Conservation (phyloP, 257 asterid species). For the Agastache rugosa region DNA sequence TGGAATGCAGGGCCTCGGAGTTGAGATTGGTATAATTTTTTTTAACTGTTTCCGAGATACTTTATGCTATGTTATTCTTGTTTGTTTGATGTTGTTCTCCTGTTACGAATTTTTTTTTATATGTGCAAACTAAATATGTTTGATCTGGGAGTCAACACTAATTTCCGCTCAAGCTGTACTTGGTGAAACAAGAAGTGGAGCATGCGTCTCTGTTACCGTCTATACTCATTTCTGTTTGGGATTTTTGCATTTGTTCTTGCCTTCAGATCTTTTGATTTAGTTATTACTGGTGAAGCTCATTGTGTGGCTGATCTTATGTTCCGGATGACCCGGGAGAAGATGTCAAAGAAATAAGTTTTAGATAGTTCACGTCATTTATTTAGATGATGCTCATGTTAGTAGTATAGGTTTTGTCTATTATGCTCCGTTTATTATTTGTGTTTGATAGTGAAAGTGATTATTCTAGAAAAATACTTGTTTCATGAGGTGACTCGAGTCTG, state of each 20-base stretch:
- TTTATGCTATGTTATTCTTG: neutral
- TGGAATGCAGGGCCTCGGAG: conserved; percentile 95
- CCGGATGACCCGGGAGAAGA: neutral
- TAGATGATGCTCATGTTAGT: neutral
- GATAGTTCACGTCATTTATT: neutral
- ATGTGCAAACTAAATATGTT: conserved; percentile 2
- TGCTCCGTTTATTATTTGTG: conserved; percentile 13
- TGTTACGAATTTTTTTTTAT: neutral
- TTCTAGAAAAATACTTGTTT: conserved; percentile 1
- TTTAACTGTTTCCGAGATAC: neutral
- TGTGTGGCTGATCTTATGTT: neutral
- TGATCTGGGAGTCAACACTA: neutral
- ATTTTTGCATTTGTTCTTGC: conserved; percentile 8
- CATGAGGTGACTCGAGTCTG: neutral
- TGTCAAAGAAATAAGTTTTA: neutral
- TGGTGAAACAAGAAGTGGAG: neutral
- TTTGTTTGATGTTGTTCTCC: conserved; percentile 18
- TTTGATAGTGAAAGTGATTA: conserved; percentile 21
- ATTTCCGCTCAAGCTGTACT: neutral
- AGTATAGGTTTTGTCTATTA: neutral
- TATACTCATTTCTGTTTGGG: neutral
- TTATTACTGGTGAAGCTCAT: conserved; percentile 10
- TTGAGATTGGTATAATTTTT: conserved; percentile 70
- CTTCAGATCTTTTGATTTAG: conserved; percentile 17
- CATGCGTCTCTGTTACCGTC: neutral